Evolutionary conservation across 163 green algal species (phyloP).

Genomic region (Scenedesmus sp.): DNA sequence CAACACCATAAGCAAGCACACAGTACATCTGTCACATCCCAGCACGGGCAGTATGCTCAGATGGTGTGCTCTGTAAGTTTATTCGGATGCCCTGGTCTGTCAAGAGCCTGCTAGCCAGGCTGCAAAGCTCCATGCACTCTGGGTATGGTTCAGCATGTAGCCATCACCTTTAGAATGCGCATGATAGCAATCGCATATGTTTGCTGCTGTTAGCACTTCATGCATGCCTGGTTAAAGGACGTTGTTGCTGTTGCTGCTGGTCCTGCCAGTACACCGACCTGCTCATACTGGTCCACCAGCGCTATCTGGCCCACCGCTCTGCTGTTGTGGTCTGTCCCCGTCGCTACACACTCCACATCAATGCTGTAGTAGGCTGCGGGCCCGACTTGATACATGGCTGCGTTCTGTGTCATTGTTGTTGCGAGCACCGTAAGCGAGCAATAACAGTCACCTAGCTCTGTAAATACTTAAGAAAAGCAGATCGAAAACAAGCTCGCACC

Average conservation of each 20-base stretch:
- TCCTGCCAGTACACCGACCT: conserved; percentile 37
- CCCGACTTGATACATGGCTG: conserved; percentile 24
- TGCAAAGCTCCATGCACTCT: neutral
- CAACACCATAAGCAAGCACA: too few species aligned
- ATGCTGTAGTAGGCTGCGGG: conserved; percentile 70
- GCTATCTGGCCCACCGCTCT: conserved; percentile 89
- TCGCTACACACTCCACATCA: conserved; percentile 96
- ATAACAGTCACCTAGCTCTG: neutral
- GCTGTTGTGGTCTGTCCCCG: conserved; percentile 86
- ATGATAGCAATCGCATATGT: too few species aligned
- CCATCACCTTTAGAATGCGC: neutral
- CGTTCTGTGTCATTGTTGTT: neutral
- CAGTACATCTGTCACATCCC: too few species aligned
- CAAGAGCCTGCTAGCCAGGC: neutral
- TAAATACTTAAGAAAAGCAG: neutral
- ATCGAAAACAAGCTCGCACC: neutral
- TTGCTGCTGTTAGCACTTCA: neutral
- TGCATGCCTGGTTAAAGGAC: neutral
- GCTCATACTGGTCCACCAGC: conserved; percentile 87
- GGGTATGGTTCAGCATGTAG: neutral
- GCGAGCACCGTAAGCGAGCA: neutral
- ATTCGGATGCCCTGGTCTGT: too few species aligned
- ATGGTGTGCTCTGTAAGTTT: too few species aligned
- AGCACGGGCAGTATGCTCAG: too few species aligned
- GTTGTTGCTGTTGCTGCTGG: conserved; percentile 3